Percentiles rank a stretch among this genome's conserved stretches.
Conservation (phyloP, 192 early-diverging fungal species). For the Spizellomyces sp. region DNA sequence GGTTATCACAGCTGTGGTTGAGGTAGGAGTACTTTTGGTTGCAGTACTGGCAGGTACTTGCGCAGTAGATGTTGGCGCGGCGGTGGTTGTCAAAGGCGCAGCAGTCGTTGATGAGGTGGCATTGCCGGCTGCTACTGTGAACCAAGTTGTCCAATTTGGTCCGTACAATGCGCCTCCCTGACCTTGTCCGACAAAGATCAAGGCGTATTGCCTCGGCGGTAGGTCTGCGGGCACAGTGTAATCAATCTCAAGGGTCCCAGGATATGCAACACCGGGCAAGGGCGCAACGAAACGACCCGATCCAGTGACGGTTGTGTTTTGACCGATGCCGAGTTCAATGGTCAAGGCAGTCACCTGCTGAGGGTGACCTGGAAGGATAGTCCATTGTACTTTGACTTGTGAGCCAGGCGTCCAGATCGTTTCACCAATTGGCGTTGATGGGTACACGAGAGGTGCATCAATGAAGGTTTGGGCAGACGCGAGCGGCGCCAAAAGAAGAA, state of each 20-base stretch:
- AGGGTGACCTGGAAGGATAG: not conserved
- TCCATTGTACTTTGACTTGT: constrained; percentile 9
- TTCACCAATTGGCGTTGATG: constrained; percentile 1
- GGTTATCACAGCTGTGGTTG: no score
- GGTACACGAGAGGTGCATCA: constrained; percentile 12
- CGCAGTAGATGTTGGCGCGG: not conserved
- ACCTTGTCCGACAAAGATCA: constrained; percentile 19
- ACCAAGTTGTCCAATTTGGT: constrained; percentile 20
- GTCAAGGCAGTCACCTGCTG: constrained; percentile 1
- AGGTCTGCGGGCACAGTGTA: constrained; percentile 10
- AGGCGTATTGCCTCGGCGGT: constrained; percentile 7
- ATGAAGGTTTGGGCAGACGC: not conserved
- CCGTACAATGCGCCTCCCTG: not conserved
- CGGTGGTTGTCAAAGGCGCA: not conserved
- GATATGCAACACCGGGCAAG: constrained; percentile 9
- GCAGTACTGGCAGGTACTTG: no score
- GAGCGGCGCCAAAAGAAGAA: not conserved
- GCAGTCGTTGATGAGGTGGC: not conserved
- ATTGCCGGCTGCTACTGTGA: not conserved
- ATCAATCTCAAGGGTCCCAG: not conserved
- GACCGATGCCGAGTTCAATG: constrained; percentile 16
- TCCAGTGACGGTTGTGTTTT: constrained; percentile 3
- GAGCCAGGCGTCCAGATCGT: constrained; percentile 15
- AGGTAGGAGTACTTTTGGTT: no score
- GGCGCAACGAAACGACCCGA: constrained; percentile 13